Base-by-base conservation (phyloP, 257 asterid genomes). In the Solanum okadae region DNA sequence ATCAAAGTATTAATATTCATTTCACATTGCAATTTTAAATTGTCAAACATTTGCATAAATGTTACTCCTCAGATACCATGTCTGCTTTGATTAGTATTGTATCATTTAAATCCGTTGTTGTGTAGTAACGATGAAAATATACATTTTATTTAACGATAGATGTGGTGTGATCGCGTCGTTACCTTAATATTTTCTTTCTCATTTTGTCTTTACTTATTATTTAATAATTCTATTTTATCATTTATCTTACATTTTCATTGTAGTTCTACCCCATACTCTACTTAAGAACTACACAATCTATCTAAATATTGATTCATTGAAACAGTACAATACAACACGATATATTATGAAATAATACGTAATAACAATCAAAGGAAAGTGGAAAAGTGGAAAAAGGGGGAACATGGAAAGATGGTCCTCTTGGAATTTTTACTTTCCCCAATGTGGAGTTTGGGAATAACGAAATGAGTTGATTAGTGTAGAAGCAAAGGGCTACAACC, bases 381-480 rank as follows among this genome's bases (percentile, higher is more conserved):
- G 61, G 8, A 56, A 56, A 46, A 81, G 42, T 29, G 29, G 68
- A 23, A 82, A 70, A 67, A 42, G 91, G 76, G 91, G 91, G 82
- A 94, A 94, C 94, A 92, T 16, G 56, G 90, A 59, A 91, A 88
- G 91, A 93, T 93, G 94, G 95, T 40, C 91, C 83, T 89, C 65
- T 89, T 56, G 86, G 91, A 89, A 90, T 82, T 82, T 73, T 82
- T 82, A 82, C 86, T 82, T 82, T 82, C 40, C 70, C 86, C 70
- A 49, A 82, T 82, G 44, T 82, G 70, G 86, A 49, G 86, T 82
- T 82, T 82, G 93, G 92, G 95, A 92, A 92, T 94, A 90, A 87
- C 88, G 89, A 82, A 93, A 91, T 92, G 83, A 88, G 92, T 93
- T 92, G 96, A 92, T 93, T 92, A 76, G 89, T 89, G 94, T 91